Evolutionary conservation across 148 eudicot species (phyloP).

Genomic region (Vaccinium corymbosum): DNA sequence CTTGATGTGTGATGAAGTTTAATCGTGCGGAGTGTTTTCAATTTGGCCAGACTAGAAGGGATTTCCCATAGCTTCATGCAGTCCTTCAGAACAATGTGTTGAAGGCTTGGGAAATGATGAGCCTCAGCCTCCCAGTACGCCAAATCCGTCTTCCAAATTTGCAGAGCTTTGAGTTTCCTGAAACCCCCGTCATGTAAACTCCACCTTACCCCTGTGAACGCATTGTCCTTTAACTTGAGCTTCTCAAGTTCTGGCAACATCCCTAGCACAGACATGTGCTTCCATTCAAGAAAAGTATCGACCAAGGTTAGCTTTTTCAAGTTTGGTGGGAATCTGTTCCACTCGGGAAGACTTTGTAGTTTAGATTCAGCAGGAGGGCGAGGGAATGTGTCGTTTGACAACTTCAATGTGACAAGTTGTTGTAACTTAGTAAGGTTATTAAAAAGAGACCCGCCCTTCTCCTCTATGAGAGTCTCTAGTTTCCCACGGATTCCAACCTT

Average conservation of each 20-base stretch:
- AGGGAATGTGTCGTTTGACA: conserved; percentile 22
- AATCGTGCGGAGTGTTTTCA: too few species aligned
- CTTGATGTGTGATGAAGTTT: too few species aligned
- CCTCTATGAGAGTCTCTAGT: background rate
- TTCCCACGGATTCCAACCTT: background rate
- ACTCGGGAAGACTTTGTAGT: conserved; percentile 18
- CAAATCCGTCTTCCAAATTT: too few species aligned
- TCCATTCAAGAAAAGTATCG: conserved; percentile 23
- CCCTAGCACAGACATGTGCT: conserved; percentile 16
- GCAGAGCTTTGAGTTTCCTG: background rate
- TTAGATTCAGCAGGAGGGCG: conserved; percentile 17
- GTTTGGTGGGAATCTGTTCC: conserved; percentile 31
- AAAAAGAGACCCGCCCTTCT: background rate
- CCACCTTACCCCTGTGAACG: conserved; percentile 15
- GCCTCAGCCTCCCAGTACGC: too few species aligned
- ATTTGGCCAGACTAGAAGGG: too few species aligned
- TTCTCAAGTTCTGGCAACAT: conserved; percentile 32
- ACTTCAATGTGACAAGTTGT: conserved; percentile 23
- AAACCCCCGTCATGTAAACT: conserved; percentile 24
- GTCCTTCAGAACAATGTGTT: too few species aligned
- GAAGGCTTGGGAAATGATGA: too few species aligned
- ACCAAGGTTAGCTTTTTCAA: conserved; percentile 18
- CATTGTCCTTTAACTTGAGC: conserved; percentile 21
- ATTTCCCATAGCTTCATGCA: too few species aligned
- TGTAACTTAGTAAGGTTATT: conserved; percentile 19